phyloP scores from a whole-genome alignment of 305 asterid species.

The Fraxinus sp. region DNA sequence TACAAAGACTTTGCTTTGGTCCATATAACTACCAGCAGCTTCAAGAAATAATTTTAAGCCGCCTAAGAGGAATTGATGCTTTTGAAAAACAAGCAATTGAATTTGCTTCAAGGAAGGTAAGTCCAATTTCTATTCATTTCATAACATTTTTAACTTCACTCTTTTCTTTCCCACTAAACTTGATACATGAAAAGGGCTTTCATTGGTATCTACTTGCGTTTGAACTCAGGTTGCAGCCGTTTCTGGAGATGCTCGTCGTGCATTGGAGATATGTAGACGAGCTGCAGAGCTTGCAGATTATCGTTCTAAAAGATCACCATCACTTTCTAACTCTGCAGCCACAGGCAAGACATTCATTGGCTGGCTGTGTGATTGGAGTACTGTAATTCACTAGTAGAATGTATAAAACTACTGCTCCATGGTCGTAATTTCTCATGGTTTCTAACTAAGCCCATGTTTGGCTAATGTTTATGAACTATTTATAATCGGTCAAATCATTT shows the following conservation, averaged over 20 bases:
- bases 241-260: conserved; percentile 99
- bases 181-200: conserved; percentile 18
- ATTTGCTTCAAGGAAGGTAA: conserved; percentile 95
- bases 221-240: conserved; percentile 87
- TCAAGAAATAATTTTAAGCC: conserved; percentile 85
- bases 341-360: conserved; percentile 37
- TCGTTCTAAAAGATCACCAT: conserved; percentile 43
- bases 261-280: conserved; percentile 90
- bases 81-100: conserved; percentile 89
- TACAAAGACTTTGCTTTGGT: conserved; percentile 97
- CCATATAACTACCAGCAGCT: conserved; percentile 93
- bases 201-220: conserved; percentile 3
- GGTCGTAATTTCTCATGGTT: background rate
- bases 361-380: background rate
- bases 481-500: background rate
- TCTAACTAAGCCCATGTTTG: background rate
- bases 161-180: conserved; percentile 12
- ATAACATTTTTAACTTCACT: conserved; percentile 3
- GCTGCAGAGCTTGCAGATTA: conserved; percentile 96
- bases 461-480: background rate
- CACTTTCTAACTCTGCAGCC: conserved; percentile 43
- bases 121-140: conserved; percentile 19
- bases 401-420: background rate
- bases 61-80: conserved; percentile 77
- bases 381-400: background rate